phyloP scores from a whole-genome alignment of 2,329 filamentous ascomycete species.

The Westerdykella sp. region DNA sequence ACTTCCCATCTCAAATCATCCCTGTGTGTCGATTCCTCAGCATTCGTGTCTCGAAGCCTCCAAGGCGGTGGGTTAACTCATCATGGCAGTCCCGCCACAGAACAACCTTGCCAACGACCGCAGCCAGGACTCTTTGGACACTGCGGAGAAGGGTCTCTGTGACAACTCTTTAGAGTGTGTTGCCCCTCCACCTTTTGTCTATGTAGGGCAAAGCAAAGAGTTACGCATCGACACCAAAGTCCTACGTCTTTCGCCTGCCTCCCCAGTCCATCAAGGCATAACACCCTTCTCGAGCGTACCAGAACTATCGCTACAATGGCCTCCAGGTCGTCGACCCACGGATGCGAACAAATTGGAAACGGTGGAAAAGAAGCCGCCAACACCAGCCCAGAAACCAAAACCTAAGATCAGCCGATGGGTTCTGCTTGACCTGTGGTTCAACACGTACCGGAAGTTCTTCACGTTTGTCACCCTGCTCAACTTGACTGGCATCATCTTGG shows the following conservation, averaged over 20 bases:
- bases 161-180: conserved; percentile 18
- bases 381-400: conserved; percentile 7
- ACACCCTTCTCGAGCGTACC: conserved; percentile 29
- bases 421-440: conserved; percentile 30
- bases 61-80: conserved; percentile 6
- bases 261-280: conserved; percentile 31
- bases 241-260: conserved; percentile 9
- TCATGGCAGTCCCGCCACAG: conserved; percentile 18
- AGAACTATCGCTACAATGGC: conserved; percentile 23
- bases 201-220: conserved; percentile 13
- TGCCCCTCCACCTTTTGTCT: conserved; percentile 24
- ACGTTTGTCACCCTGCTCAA: conserved; percentile 28
- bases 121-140: conserved; percentile 23
- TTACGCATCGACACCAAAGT: conserved; percentile 9
- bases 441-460: conserved; percentile 34
- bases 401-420: conserved; percentile 26
- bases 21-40: conserved; percentile 17
- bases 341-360: conserved; percentile 14
- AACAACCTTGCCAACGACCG: conserved; percentile 9
- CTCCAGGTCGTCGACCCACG: conserved; percentile 11
- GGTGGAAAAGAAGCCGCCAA: conserved; percentile 13
- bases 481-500: conserved; percentile 24
- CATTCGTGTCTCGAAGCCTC: conserved; percentile 14
- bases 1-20: conserved; percentile 15
- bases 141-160: conserved; percentile 31